phyloP scores from a whole-genome alignment of 768 basidiomycete genomes.

The Lactifluus volemus region DNA sequence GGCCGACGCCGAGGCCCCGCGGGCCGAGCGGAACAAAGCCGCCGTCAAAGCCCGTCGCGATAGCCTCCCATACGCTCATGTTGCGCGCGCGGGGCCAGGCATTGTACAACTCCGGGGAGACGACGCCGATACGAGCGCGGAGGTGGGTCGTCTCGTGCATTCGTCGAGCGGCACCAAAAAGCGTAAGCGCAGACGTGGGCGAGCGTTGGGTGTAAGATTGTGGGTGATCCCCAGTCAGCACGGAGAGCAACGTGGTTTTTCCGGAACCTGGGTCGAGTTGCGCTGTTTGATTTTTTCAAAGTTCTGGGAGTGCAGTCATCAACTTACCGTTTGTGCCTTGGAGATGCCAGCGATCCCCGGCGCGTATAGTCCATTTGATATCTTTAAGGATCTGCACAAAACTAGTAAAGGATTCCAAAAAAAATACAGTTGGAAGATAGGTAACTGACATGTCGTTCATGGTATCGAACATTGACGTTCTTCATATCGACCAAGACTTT shows the following conservation, averaged over 20 bases:
- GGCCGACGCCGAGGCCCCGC: slow-evolving; percentile 39
- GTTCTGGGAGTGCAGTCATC: neutral
- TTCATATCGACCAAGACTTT: slow-evolving; percentile 50
- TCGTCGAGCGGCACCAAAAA: slow-evolving; percentile 57
- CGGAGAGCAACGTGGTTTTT: slow-evolving; percentile 86
- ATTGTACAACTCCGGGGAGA: slow-evolving; percentile 85
- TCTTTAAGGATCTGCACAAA: slow-evolving; percentile 54
- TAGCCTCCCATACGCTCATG: slow-evolving; percentile 67
- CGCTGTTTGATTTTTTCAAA: neutral
- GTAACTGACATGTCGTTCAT: slow-evolving; percentile 27
- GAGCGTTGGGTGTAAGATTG: slow-evolving; percentile 74
- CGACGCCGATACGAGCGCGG: slow-evolving; percentile 61
- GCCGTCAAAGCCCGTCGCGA: slow-evolving; percentile 88
- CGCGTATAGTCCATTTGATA: slow-evolving; percentile 74
- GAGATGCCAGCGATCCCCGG: slow-evolving; percentile 86
- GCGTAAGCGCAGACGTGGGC: slow-evolving; percentile 34
- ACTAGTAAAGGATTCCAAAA: neutral
- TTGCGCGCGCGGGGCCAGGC: slow-evolving; percentile 73
- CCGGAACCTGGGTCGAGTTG: slow-evolving; percentile 59
- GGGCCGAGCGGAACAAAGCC: slow-evolving; percentile 51
- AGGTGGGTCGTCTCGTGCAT: slow-evolving; percentile 61
- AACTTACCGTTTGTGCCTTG: slow-evolving; percentile 74
- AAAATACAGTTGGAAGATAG: neutral
- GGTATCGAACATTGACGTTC: slow-evolving; percentile 65
- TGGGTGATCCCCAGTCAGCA: slow-evolving; percentile 91